Evolutionary conservation across 768 basidiomycete species (phyloP), one percentile per base, ranked within the genome.

Genomic region (Naganishia antarctica): DNA sequence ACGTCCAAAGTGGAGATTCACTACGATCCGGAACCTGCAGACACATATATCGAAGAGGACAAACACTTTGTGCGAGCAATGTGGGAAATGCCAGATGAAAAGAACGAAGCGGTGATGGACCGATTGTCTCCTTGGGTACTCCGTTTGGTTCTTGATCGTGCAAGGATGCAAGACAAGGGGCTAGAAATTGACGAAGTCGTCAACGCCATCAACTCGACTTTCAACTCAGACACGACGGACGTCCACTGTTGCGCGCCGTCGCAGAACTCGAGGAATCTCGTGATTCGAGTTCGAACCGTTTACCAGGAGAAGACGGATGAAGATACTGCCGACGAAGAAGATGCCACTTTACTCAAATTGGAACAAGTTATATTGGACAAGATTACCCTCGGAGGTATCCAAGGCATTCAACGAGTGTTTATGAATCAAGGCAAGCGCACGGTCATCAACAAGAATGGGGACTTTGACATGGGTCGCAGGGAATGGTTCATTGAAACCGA

Each of bases 401-500:
- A 83, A 64, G 86, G 86, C 44, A 90, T 99, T 76, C 84, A 88
- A 61, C 85, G 91, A 68, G 96, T 96, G 40, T 99, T 96, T 84
- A 84, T 99, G 77, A 84, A 89, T 70, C 83, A 91, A 74, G 88
- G 92, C 71, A 88, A 93, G 79, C 87, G 85, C 74, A 84, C 88
- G 18, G 81, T 82, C 28, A 81, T 89, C 47, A 68, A 68, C 25
- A 79, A 80, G 31, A 80, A 83, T 67, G 84, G 88, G 72, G 86
- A 86, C 72, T 80, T 76, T 68, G 74, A 79, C 68, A 75, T 74
- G 64, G 47, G 47, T 23, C 76, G 74, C 57, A 69, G 69, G 64
- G 93, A 98, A 78, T 99, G 96, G 94, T 90, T 92, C 50, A 78
- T 99, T 74, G 96, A 99, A 78, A 98, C 96, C 31, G 92, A 96